Percentiles rank a stretch among this genome's conserved stretches.
These are phyloP conservation scores for Emergomyces pasteurianus DNA, from an alignment of 2,329 filamentous ascomycete species.

Conservation along the genomic window DNA sequence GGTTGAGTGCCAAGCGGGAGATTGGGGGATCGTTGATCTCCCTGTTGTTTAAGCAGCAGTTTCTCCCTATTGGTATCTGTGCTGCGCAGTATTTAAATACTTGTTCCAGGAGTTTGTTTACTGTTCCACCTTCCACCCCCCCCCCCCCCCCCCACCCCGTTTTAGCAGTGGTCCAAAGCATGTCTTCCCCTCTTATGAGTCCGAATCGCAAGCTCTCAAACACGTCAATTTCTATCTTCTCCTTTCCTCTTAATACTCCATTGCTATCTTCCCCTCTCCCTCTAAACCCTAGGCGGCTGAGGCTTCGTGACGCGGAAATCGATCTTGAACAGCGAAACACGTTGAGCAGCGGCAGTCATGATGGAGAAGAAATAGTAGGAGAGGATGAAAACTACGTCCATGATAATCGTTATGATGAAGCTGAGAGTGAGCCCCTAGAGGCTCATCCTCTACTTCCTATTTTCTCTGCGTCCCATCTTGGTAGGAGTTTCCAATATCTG, in stretches of 20 bases:
- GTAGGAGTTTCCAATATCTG: slow-evolving; percentile 32
- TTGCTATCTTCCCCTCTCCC: neutral
- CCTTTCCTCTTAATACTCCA: neutral
- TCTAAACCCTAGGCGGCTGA: neutral
- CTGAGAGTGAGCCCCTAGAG: slow-evolving; percentile 22
- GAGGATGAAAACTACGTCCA: slow-evolving; percentile 15
- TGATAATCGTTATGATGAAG: slow-evolving; percentile 28
- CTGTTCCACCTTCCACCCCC: neutral
- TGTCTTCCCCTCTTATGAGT: slow-evolving; percentile 4
- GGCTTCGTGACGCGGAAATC: neutral
- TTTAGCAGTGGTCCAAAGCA: neutral
- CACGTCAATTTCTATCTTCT: neutral
- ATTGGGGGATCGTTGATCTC: neutral
- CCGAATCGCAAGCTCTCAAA: slow-evolving; percentile 1
- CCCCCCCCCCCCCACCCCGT: neutral
- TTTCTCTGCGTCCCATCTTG: slow-evolving; percentile 67
- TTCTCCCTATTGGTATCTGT: neutral
- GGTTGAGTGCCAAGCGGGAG: neutral
- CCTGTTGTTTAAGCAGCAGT: neutral
- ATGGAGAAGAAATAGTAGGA: slow-evolving; percentile 1
- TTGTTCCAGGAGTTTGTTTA: neutral
- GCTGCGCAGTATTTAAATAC: neutral
- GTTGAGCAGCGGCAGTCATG: neutral
- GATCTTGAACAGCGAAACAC: neutral
- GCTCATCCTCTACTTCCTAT: slow-evolving; percentile 54